Base-by-base conservation (phyloP, 129 eudicot species). In the Chrysanthemum lavandulifolium region DNA sequence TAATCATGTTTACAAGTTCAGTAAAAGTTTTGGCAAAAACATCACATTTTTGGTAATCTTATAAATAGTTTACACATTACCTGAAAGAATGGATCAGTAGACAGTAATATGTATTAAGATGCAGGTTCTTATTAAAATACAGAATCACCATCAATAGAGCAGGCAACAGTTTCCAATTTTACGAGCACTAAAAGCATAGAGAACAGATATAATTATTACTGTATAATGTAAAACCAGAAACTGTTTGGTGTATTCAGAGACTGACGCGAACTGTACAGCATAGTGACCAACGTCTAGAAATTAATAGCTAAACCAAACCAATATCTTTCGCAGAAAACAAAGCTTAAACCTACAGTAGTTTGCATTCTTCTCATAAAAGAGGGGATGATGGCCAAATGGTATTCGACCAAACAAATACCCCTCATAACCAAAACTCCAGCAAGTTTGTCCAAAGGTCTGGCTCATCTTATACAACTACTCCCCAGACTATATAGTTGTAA, bases 321-420 rank as follows among this genome's bases (percentile, higher is more conserved):
- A 21, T 21, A 0, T 21, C 23, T 21, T 21, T 21, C 23, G 1
- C 23, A 21, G 23, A 21, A 21, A 21, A 1, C 2, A 2, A 13
- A 27, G 13, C 13, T 23, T 36, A 27, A 10, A 27, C 48, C 40
- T 18, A 40, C 7, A 40, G 10, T 31, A 54, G 15, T 11, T 56
- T 31, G 10, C 13, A 52, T 69, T 69, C 21, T 36, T 55, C 45
- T 56, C 51, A 23, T 11, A 58, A 29, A 43, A 9, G 15, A 40
- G 77, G 18, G 21, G 21, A 50, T 48, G 78, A 64, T 13, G 18
- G 53, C 62, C 58, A 48, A 60, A 73, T 64, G 78, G 78, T 14
- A 74, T 52, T 74, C 64, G 72, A 74, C 78, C 78, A 6, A 15
- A 71, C 50, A 8, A 61, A 15, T 62, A 51, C 71, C 78, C 45